A percentile compares a stretch with the other conserved stretches of the same genome.
These are phyloP conservation scores for Scutellaria minor DNA, from an alignment of 257 asterid genomes.

Conservation along the genomic window DNA sequence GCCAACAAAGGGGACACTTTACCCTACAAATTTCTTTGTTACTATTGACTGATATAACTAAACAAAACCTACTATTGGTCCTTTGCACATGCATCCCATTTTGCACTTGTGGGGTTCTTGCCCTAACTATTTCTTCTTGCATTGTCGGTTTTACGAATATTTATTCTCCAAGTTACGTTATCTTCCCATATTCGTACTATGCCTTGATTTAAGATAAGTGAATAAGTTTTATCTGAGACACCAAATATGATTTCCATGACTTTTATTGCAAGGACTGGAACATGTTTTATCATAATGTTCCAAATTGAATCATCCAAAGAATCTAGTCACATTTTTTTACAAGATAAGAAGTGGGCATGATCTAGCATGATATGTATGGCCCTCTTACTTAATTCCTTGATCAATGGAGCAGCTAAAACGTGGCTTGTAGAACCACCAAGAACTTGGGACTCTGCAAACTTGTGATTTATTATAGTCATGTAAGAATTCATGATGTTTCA, in stretches of 20 bases:
- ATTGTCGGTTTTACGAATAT: not conserved
- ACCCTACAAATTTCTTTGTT: slow-evolving; percentile 39
- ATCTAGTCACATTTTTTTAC: slow-evolving; percentile 18
- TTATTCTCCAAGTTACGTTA: not conserved
- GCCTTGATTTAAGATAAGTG: no score
- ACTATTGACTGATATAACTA: slow-evolving; percentile 38
- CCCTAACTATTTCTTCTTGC: not conserved
- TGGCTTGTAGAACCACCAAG: not conserved
- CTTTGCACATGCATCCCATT: slow-evolving; percentile 51
- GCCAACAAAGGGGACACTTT: slow-evolving; percentile 46
- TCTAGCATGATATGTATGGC: slow-evolving; percentile 33
- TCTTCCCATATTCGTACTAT: no score
- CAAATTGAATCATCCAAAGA: slow-evolving; percentile 9
- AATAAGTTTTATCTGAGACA: no score
- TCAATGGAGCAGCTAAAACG: slow-evolving; percentile 29
- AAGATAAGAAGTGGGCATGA: slow-evolving; percentile 37
- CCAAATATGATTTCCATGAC: not conserved
- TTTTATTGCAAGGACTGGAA: slow-evolving; percentile 18
- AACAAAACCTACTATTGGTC: slow-evolving; percentile 34
- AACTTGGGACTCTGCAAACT: not conserved
- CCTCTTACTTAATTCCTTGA: slow-evolving; percentile 37
- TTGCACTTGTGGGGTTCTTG: slow-evolving; percentile 33
- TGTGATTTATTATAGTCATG: not conserved
- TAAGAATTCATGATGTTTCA: not conserved
- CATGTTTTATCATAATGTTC: slow-evolving; percentile 28